phyloP scores from a whole-genome alignment of 768 basidiomycete species.

The Rickenella mellea region DNA sequence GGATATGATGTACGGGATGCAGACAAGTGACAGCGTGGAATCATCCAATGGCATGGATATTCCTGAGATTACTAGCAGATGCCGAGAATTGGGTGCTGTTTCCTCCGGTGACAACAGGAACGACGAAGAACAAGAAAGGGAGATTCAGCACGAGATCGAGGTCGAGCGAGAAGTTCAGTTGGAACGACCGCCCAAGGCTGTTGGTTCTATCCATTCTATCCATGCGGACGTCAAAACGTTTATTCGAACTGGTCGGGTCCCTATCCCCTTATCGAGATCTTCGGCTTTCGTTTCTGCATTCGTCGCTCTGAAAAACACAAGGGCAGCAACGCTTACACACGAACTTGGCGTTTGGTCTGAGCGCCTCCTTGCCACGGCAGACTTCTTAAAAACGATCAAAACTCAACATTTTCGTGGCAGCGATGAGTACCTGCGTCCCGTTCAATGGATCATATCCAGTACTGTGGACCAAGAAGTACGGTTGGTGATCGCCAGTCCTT shows the following conservation, averaged over 20 bases:
- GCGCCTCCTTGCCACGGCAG: conserved; percentile 24
- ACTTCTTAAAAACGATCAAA: conserved; percentile 24
- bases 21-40: neutral
- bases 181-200: conserved; percentile 24
- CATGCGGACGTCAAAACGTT: conserved; percentile 17
- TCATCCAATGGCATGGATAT: neutral
- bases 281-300: conserved; percentile 2
- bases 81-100: conserved; percentile 18
- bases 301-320: conserved; percentile 14
- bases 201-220: conserved; percentile 18
- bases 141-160: conserved; percentile 34
- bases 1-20: conserved; percentile 22
- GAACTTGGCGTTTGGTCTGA: conserved; percentile 4
- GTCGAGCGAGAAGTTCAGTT: conserved; percentile 28
- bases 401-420: conserved; percentile 8
- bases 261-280: neutral
- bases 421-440: conserved; percentile 26
- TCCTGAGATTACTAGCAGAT: conserved; percentile 17
- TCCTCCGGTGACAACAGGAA: conserved; percentile 13
- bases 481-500: conserved; percentile 32
- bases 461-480: no score
- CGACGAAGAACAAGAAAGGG: conserved; percentile 43
- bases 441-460: no score
- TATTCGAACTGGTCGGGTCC: conserved; percentile 20
- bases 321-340: conserved; percentile 10